A percentile compares a stretch with the other conserved stretches of the same genome.
Evolutionary conservation across 2,329 filamentous ascomycete species (phyloP).

Genomic region (Ophiocordyceps camponoti-rufipedis): DNA sequence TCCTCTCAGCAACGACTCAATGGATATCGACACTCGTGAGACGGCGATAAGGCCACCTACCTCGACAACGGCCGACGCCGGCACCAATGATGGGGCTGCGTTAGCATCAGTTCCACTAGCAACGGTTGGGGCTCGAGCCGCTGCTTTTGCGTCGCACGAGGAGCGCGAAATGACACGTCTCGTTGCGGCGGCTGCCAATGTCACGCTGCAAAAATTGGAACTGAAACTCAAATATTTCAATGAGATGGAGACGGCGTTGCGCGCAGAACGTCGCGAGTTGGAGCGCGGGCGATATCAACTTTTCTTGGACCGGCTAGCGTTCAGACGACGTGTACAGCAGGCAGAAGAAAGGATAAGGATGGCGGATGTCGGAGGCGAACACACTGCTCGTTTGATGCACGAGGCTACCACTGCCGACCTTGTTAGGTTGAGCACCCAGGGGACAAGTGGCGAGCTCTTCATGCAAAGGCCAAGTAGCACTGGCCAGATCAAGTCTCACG

Average conservation of each 20-base stretch:
- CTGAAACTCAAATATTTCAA: constrained; percentile 91
- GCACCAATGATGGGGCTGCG: constrained; percentile 25
- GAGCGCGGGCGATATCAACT: constrained; percentile 84
- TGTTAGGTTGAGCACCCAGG: constrained; percentile 35
- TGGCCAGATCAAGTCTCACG: constrained; percentile 38
- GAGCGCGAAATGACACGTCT: constrained; percentile 92
- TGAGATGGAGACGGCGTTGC: constrained; percentile 83
- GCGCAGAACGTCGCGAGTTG: constrained; percentile 81
- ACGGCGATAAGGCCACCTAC: constrained; percentile 29
- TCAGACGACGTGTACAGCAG: constrained; percentile 72
- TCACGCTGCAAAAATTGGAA: constrained; percentile 89
- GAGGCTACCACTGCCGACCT: constrained; percentile 25
- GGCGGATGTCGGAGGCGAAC: constrained; percentile 31
- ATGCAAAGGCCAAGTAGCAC: constrained; percentile 37
- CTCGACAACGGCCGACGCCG: constrained; percentile 32
- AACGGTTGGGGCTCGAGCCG: constrained; percentile 67
- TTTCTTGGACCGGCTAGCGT: constrained; percentile 78
- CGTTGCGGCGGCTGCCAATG: constrained; percentile 79
- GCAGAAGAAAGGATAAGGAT: constrained; percentile 58
- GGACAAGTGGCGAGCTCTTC: constrained; percentile 19
- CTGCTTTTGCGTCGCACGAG: constrained; percentile 82
- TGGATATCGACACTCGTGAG: constrained; percentile 43
- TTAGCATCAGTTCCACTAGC: constrained; percentile 69
- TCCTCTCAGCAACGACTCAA: constrained; percentile 31
- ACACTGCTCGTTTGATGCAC: constrained; percentile 27